Conservation (phyloP, 228 moss, liverwort and hornwort genomes). For the Sphagnum fallax region DNA sequence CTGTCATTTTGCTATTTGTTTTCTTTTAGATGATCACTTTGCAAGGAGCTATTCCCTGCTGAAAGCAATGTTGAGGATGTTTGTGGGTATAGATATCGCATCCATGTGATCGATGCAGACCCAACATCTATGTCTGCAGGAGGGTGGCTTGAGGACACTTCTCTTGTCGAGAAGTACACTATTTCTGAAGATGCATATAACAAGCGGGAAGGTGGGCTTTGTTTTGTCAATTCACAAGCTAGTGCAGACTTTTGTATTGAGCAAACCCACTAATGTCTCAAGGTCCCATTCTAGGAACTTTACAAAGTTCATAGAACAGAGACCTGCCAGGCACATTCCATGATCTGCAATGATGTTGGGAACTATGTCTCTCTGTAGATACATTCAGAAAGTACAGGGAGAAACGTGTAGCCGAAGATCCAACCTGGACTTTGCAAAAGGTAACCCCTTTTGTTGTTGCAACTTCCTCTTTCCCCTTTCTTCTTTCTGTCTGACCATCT, state of each 20-base stretch:
- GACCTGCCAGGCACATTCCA: neutral
- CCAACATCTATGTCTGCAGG: constrained; percentile 86
- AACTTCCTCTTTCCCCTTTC: neutral
- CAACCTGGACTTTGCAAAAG: constrained; percentile 86
- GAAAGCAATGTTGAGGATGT: neutral
- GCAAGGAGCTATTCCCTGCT: neutral
- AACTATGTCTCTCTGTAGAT: constrained; percentile 34
- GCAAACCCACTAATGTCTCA: neutral
- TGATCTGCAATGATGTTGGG: neutral
- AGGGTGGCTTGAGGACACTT: constrained; percentile 94
- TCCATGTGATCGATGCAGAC: constrained; percentile 81
- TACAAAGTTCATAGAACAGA: neutral
- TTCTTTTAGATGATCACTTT: neutral
- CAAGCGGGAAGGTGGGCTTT: constrained; percentile 64
- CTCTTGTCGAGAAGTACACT: constrained; percentile 81
- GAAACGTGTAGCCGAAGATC: constrained; percentile 76
- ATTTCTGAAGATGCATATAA: constrained; percentile 94
- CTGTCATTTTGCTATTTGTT: no score
- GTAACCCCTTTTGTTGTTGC: constrained; percentile 19
- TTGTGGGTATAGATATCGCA: constrained; percentile 65
- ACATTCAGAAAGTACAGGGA: constrained; percentile 88
- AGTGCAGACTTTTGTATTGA: neutral
- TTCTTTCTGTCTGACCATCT: neutral
- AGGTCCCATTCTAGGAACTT: no score
- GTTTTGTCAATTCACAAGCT: neutral